Evolutionary conservation across 176 grass and related monocot genomes (phyloP).

Genomic region (Lolium multiflorum): DNA sequence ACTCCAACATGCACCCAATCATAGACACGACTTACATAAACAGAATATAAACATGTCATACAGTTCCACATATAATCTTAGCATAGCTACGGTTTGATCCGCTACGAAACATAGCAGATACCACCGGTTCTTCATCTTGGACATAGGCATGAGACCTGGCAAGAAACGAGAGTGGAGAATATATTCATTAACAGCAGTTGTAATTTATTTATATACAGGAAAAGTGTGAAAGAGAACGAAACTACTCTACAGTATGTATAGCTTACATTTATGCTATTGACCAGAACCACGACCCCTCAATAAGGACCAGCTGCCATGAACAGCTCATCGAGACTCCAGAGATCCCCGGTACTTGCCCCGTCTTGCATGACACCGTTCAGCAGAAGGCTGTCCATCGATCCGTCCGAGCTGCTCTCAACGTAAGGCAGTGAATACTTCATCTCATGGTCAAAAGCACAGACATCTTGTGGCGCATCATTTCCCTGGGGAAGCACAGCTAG

Average conservation of each 20-base stretch:
- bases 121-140: slow-evolving; percentile 36
- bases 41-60: slow-evolving; percentile 45
- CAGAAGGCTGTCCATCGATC: slow-evolving; percentile 58
- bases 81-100: slow-evolving; percentile 13
- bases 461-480: slow-evolving; percentile 39
- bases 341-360: slow-evolving; percentile 34
- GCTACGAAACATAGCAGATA: slow-evolving; percentile 21
- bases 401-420: slow-evolving; percentile 54
- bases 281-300: slow-evolving; percentile 22
- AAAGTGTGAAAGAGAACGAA: background rate
- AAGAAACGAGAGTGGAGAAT: background rate
- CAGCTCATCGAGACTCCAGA: slow-evolving; percentile 74
- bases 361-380: slow-evolving; percentile 32
- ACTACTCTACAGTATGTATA: background rate
- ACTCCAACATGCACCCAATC: slow-evolving; percentile 45
- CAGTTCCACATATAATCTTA: slow-evolving; percentile 27
- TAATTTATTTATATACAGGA: background rate
- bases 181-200: background rate
- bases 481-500: slow-evolving; percentile 50
- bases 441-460: slow-evolving; percentile 50
- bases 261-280: slow-evolving; percentile 30
- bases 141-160: slow-evolving; percentile 30
- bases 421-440: slow-evolving; percentile 57
- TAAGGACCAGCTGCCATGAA: slow-evolving; percentile 59
- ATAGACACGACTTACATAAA: slow-evolving; percentile 29